Percentiles rank a stretch among this genome's conserved stretches.
Evolutionary conservation across 73 alveolate genomes (phyloP).

Genomic region (Symbiodinium pilosum): DNA sequence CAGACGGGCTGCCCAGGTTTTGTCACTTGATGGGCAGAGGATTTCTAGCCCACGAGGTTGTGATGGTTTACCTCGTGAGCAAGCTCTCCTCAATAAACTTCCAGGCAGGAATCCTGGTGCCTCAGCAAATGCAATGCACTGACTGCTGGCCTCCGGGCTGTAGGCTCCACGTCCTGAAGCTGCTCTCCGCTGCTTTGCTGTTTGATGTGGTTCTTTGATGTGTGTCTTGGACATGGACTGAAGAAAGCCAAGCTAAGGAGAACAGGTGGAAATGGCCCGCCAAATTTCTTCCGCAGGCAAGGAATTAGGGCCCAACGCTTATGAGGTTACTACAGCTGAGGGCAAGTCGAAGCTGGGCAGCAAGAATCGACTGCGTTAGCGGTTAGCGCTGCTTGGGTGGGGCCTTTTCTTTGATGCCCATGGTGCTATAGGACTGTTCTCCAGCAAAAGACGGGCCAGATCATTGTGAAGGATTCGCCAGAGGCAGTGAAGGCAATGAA

Average conservation of each 20-base stretch:
- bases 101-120: not conserved
- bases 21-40: not conserved
- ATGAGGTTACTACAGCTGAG: constrained; percentile 9
- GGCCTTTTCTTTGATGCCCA: too few relatives aligned
- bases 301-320: constrained; percentile 79
- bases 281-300: constrained; percentile 18
- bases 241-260: not conserved
- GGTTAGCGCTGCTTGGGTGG: too few relatives aligned
- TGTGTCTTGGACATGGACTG: too few relatives aligned
- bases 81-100: constrained; percentile 51
- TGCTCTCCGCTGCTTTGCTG: not conserved
- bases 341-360: not conserved
- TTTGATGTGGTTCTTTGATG: too few relatives aligned
- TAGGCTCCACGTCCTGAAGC: constrained; percentile 11
- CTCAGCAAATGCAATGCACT: not conserved
- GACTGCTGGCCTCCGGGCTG: not conserved
- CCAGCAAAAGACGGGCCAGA: constrained; percentile 55
- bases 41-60: constrained; percentile 1
- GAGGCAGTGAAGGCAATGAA: constrained; percentile 73
- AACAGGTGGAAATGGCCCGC: constrained; percentile 25
- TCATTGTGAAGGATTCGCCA: constrained; percentile 64
- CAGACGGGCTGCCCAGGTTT: not conserved
- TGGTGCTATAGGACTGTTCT: constrained; percentile 32
- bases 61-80: constrained; percentile 58
- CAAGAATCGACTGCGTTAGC: too few relatives aligned